Evolutionary conservation across 2,329 filamentous ascomycete genomes (phyloP).

Genomic region (Claviceps lovelessii): DNA sequence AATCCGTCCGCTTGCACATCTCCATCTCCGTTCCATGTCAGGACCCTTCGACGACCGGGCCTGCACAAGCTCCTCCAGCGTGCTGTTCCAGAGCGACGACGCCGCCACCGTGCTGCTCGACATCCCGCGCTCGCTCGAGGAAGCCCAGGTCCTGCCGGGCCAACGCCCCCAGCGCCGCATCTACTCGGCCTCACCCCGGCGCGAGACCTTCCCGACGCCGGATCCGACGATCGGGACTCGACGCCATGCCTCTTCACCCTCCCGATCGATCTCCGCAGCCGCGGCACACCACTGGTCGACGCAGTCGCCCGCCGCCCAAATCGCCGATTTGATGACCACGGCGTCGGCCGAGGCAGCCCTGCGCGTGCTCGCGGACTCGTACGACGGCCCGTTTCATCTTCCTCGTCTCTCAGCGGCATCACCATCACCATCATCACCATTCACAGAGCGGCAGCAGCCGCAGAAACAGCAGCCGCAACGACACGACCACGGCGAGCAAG

Average conservation of each 20-base stretch:
- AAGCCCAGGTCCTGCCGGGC: slow-evolving; percentile 40
- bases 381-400: slow-evolving; percentile 32
- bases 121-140: slow-evolving; percentile 54
- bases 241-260: background rate
- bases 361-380: slow-evolving; percentile 18
- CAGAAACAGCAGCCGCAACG: background rate
- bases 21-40: background rate
- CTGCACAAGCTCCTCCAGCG: slow-evolving; percentile 10
- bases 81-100: slow-evolving; percentile 20
- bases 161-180: slow-evolving; percentile 25
- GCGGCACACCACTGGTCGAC: slow-evolving; percentile 17
- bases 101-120: slow-evolving; percentile 47
- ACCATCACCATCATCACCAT: background rate
- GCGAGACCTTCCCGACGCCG: slow-evolving; percentile 34
- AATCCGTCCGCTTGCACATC: background rate
- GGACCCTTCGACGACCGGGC: background rate
- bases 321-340: slow-evolving; percentile 39
- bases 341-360: slow-evolving; percentile 33
- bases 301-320: slow-evolving; percentile 29
- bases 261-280: background rate
- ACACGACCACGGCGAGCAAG: background rate
- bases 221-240: slow-evolving; percentile 22
- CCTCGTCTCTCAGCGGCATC: slow-evolving; percentile 20
- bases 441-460: background rate
- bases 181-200: slow-evolving; percentile 30